Base-by-base conservation (phyloP, 345 rosid species). In the Aethionema arabicum region DNA sequence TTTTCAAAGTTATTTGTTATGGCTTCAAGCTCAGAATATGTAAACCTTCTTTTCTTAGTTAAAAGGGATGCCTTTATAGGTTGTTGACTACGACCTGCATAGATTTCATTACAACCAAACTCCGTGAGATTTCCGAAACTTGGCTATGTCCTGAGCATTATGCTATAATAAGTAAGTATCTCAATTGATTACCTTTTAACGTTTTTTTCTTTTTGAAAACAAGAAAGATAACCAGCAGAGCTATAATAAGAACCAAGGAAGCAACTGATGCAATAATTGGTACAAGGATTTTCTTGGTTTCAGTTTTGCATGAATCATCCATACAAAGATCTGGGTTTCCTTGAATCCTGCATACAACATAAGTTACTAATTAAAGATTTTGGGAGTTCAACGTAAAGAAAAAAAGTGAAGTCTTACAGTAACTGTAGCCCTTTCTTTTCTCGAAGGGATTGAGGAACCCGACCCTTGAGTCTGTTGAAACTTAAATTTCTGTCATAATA, bases 281-380 rank as follows among this genome's bases (percentile, higher is more conserved):
- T 7, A 72, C 73, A 35, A 64, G 5, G 7, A 16, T 1, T 15
- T 65, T 67, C 13, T 49, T 69, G 3, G 54, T 72, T 12, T 68
- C 43, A 6, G 11, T 55, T 14, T 61, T 42, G 66, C 78, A 79
- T 55, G 80, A 70, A 52, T 8, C 40, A 3, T 72, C 48, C 11
- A 43, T 8, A 31, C 78, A 75, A 3, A 77, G 66, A 40, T 77
- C 46, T 53, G 75, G 66, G 44, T 78, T 77, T 64, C 77, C 77
- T 6, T 45, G 72, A 36, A 71, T 14, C 39, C 79, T 77, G 12
- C 0, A 13, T 8, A 32, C 30, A 8, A 53, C 5, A 70, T 21
- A 15, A 48, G 54, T 16, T 16, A 50, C 30, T 44, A 11, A 5
- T 12, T 11, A 44, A 21, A 21, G 27, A 21, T 21, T 21, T 21